phyloP scores from a whole-genome alignment of 2,329 filamentous ascomycete species.

The Xylariaceae sp. region DNA sequence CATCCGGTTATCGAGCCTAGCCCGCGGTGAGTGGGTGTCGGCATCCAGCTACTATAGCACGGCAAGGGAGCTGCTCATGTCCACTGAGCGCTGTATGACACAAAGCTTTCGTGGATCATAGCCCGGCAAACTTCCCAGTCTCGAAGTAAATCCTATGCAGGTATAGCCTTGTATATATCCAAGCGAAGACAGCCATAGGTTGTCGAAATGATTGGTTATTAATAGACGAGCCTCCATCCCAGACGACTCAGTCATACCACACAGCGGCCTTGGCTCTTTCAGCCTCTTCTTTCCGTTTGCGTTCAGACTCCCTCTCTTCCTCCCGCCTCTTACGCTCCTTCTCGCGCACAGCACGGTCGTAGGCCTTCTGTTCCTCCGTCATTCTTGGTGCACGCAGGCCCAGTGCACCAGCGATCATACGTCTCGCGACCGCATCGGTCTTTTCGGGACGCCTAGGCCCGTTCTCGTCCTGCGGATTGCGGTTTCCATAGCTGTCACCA shows the following conservation, averaged over 20 bases:
- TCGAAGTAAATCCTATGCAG: no score
- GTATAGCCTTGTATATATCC: no score
- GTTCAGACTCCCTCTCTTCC: slow-evolving; percentile 63
- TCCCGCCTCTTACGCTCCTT: slow-evolving; percentile 76
- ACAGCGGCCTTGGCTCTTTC: slow-evolving; percentile 77
- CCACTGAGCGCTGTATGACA: no score
- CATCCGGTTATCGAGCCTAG: no score
- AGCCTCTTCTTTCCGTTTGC: slow-evolving; percentile 54
- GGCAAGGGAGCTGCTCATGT: no score
- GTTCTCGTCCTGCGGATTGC: slow-evolving; percentile 7
- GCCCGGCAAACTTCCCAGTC: no score
- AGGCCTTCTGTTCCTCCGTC: slow-evolving; percentile 84
- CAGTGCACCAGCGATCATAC: slow-evolving; percentile 84
- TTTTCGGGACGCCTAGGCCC: slow-evolving; percentile 61
- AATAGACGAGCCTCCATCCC: no score
- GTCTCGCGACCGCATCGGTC: slow-evolving; percentile 82
- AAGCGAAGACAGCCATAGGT: no score
- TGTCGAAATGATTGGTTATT: no score
- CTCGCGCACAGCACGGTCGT: slow-evolving; percentile 75
- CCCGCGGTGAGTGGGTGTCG: no score
- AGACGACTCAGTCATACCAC: slow-evolving; percentile 63
- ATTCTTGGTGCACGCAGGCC: slow-evolving; percentile 74
- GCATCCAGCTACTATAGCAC: no score
- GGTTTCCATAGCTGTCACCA: slow-evolving; percentile 9
- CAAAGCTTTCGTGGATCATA: no score